Evolutionary conservation across 2,329 filamentous ascomycete genomes (phyloP).

Genomic region (Corynespora cassiicola): DNA sequence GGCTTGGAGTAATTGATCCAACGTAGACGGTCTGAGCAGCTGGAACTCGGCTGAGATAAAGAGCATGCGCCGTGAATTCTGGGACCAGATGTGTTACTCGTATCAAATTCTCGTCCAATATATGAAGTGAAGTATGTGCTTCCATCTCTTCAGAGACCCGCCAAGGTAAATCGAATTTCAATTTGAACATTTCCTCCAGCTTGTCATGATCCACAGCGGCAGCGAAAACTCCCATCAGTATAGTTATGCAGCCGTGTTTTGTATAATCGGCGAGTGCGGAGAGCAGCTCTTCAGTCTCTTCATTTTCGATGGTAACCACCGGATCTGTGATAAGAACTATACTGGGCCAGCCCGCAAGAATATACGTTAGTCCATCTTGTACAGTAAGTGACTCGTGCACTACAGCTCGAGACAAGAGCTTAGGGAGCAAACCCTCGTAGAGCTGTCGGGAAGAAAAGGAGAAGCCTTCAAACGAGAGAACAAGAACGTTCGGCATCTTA

Average conservation of each 20-base stretch:
- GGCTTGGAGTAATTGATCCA: conserved; percentile 13
- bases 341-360: conserved; percentile 28
- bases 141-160: conserved; percentile 9
- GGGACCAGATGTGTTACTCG: conserved; percentile 18
- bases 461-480: conserved; percentile 30
- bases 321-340: conserved; percentile 30
- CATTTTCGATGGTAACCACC: conserved; percentile 14
- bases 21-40: conserved; percentile 20
- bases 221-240: conserved; percentile 30
- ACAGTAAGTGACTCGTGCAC: conserved; percentile 29
- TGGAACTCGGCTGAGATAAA: conserved; percentile 23
- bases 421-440: conserved; percentile 28
- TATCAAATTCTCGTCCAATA: conserved; percentile 18
- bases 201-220: conserved; percentile 11
- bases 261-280: conserved; percentile 19
- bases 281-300: conserved; percentile 19
- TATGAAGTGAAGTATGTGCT: conserved; percentile 12
- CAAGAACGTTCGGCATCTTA: conserved; percentile 31
- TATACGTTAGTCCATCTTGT: conserved; percentile 28
- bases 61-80: conserved; percentile 17
- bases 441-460: conserved; percentile 30
- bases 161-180: conserved; percentile 26
- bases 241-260: conserved; percentile 27
- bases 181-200: conserved; percentile 22
- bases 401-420: conserved; percentile 24